These are phyloP conservation scores for Metarhizium rileyi DNA, from an alignment of 2,329 filamentous ascomycete genomes.

Conservation along the genomic window DNA sequence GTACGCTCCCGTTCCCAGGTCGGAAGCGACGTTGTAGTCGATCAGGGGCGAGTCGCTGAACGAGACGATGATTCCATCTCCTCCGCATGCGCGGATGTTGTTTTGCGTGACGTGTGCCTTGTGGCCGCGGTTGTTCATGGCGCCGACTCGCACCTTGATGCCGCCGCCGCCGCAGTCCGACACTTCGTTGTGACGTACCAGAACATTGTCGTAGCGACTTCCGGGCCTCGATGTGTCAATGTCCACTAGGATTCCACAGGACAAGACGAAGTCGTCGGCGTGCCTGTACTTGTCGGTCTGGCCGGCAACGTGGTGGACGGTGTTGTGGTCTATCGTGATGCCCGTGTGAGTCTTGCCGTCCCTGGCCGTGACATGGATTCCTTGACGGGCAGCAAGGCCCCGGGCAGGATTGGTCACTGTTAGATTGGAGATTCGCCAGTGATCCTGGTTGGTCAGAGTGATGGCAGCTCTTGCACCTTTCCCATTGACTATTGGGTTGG, in stretches of 20 bases:
- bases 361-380: constrained; percentile 12
- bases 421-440: constrained; percentile 14
- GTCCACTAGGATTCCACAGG: constrained; percentile 10
- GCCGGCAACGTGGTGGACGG: constrained; percentile 14
- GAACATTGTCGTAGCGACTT: constrained; percentile 15
- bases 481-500: constrained; percentile 14
- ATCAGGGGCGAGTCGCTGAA: constrained; percentile 13
- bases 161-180: constrained; percentile 16
- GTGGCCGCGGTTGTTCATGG: constrained; percentile 11
- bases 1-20: constrained; percentile 15
- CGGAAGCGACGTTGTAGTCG: constrained; percentile 14
- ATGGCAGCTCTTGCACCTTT: constrained; percentile 11
- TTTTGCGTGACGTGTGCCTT: constrained; percentile 12
- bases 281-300: constrained; percentile 14
- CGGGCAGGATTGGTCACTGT: constrained; percentile 10
- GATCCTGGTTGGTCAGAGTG: constrained; percentile 13
- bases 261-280: constrained; percentile 10
- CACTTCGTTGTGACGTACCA: constrained; percentile 12
- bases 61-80: constrained; percentile 15
- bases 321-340: constrained; percentile 13
- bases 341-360: constrained; percentile 14
- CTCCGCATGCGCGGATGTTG: constrained; percentile 13
- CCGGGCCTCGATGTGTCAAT: constrained; percentile 1
- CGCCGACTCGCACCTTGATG: constrained; percentile 16
- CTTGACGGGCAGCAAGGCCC: constrained; percentile 9